Percentiles rank a stretch among this genome's conserved stretches.
Evolutionary conservation across 345 rosid species (phyloP).

Genomic region (Acer campestre): DNA sequence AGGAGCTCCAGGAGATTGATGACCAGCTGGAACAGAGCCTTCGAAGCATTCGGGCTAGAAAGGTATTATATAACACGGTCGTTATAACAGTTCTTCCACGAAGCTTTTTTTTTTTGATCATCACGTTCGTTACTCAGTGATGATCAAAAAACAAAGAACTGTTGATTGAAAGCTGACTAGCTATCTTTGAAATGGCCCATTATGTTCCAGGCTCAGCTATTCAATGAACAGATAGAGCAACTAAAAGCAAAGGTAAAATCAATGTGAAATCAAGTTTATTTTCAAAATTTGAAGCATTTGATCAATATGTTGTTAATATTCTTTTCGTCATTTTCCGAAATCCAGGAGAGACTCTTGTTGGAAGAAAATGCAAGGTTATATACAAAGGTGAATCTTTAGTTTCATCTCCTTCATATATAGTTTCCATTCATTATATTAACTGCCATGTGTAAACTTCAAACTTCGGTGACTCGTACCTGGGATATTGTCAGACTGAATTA

Average conservation of each 20-base stretch:
- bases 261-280: background rate
- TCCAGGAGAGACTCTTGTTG: conserved; percentile 51
- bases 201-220: conserved; percentile 44
- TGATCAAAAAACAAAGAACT: background rate
- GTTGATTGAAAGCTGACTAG: background rate
- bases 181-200: background rate
- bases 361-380: conserved; percentile 49
- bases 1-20: conserved; percentile 48
- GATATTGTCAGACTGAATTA: no score
- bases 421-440: background rate
- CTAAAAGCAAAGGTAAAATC: conserved; percentile 49
- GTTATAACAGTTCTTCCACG: background rate
- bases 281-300: background rate
- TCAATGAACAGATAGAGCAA: conserved; percentile 45
- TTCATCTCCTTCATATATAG: background rate
- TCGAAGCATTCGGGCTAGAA: conserved; percentile 51
- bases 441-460: background rate
- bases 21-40: conserved; percentile 54
- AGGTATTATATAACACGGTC: conserved; percentile 39
- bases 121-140: background rate
- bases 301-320: background rate
- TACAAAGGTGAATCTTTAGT: conserved; percentile 39
- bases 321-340: background rate
- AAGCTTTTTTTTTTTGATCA: background rate
- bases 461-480: no score